A percentile compares a stretch with the other conserved stretches of the same genome.
phyloP scores from a whole-genome alignment of 2,329 filamentous ascomycete genomes.

The Helotiales sp. region DNA sequence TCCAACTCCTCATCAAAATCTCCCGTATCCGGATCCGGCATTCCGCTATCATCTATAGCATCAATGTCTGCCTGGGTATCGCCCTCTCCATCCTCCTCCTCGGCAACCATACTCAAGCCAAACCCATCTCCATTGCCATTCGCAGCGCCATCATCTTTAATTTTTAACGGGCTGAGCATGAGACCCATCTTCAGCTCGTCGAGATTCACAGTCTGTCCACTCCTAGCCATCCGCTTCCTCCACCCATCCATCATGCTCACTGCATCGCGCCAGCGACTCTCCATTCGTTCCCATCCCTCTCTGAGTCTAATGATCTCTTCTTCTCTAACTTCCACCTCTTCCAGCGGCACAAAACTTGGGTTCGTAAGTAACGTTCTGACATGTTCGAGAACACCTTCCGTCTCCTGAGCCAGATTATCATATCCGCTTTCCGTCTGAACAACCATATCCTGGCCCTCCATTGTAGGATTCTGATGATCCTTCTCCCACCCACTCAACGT shows the following conservation, averaged over 20 bases:
- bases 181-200: slow-evolving; percentile 72
- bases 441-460: slow-evolving; percentile 35
- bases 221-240: slow-evolving; percentile 78
- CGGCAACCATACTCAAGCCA: slow-evolving; percentile 3
- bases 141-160: slow-evolving; percentile 53
- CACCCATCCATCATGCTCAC: slow-evolving; percentile 90
- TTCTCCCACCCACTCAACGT: slow-evolving; percentile 67
- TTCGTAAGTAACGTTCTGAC: slow-evolving; percentile 87
- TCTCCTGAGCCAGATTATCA: slow-evolving; percentile 71
- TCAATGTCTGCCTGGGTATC: slow-evolving; percentile 45
- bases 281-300: slow-evolving; percentile 92
- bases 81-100: slow-evolving; percentile 40
- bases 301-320: slow-evolving; percentile 85
- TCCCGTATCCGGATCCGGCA: slow-evolving; percentile 24
- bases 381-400: slow-evolving; percentile 80
- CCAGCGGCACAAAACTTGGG: slow-evolving; percentile 92
- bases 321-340: slow-evolving; percentile 91
- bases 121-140: slow-evolving; percentile 37
- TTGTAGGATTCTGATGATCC: slow-evolving; percentile 35
- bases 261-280: slow-evolving; percentile 86
- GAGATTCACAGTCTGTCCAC: slow-evolving; percentile 71
- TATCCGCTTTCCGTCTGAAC: slow-evolving; percentile 49
- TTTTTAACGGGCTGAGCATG: slow-evolving; percentile 62
- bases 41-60: slow-evolving; percentile 41
- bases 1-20: slow-evolving; percentile 38